Evolutionary conservation across 2,329 filamentous ascomycete species (phyloP), one percentile per base, ranked within the genome.

Genomic region (Aspergillus bombycis): DNA sequence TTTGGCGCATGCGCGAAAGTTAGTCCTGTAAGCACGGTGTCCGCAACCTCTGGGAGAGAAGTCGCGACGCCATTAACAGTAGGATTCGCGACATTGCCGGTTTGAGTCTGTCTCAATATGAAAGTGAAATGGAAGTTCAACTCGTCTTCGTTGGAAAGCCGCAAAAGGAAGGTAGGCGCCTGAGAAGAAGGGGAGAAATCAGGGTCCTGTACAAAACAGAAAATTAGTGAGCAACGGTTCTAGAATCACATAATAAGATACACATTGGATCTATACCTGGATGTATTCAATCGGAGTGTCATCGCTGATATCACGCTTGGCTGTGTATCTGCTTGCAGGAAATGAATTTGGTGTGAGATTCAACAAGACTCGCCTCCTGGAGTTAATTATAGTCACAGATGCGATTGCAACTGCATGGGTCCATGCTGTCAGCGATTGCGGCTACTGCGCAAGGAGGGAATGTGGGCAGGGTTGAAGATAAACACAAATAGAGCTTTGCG

Each of bases 41-140:
- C 93, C 55, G 83, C 75, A 6, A 81, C 71, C 60, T 81, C 79
- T 12, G 82, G 76, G 9, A 83, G 74, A 36, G 83, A 80, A 54
- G 86, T 85, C 43, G 84, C 80, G 28, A 85, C 81, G 45, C 79
- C 79, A 69, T 80, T 81, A 69, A 81, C 79, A 62, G 78, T 80
- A 8, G 77, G 84, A 70, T 74, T 89, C 82, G 72, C 88, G 82
- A 68, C 70, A 53, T 78, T 75, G n/a, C 76, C 72, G 43, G 80
- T 79, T 71, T 82, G 77, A 41, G 79, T 80, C 71, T 87, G 86
- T 67, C 86, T 81, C 68, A 97, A 84, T 67, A 95, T 85, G 76
- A 98, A 97, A 45, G 91, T 95, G 77, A 98, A 99, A 71, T 90
- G 92, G 80, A 99, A 96, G 68, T 88, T 88, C 60, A 99, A 88